A percentile compares a stretch with the other conserved stretches of the same genome.
These are phyloP conservation scores for Porphyrellus cyaneotinctus DNA, from an alignment of 768 basidiomycete genomes.

Conservation along the genomic window DNA sequence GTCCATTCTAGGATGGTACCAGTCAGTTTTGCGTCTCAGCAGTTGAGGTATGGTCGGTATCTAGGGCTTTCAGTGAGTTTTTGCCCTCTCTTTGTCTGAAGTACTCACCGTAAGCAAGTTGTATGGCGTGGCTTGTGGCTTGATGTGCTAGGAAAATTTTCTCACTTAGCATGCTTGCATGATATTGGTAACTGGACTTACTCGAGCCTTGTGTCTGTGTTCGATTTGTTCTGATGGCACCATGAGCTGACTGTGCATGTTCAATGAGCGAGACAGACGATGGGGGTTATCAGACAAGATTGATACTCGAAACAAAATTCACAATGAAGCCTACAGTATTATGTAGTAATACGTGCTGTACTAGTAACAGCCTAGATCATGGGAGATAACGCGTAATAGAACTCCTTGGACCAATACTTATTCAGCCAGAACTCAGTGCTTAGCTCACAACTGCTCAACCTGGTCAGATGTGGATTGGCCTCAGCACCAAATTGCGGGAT, in stretches of 20 bases:
- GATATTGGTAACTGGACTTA: no score
- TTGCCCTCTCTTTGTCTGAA: no score
- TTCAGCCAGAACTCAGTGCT: background rate
- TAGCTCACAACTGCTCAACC: background rate
- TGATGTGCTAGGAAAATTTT: background rate
- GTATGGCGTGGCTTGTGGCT: background rate
- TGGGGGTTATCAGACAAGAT: no score
- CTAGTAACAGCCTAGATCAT: background rate
- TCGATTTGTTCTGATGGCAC: no score
- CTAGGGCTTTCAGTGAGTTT: background rate
- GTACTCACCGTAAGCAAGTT: background rate
- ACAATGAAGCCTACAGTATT: no score
- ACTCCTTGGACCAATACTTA: constrained; percentile 1
- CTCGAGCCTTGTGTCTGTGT: no score
- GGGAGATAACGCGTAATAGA: background rate
- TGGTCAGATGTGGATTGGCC: background rate
- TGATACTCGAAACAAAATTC: no score
- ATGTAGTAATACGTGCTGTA: no score
- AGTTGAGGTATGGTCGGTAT: background rate
- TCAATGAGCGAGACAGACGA: no score
- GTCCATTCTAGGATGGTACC: background rate
- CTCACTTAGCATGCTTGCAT: background rate
- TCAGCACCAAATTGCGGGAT: background rate
- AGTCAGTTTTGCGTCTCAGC: background rate
- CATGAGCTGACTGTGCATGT: no score